A percentile compares a stretch with the other conserved stretches of the same genome.
These are phyloP conservation scores for Leishmania mexicana DNA, from an alignment of 208 protist genomes.

Conservation along the genomic window DNA sequence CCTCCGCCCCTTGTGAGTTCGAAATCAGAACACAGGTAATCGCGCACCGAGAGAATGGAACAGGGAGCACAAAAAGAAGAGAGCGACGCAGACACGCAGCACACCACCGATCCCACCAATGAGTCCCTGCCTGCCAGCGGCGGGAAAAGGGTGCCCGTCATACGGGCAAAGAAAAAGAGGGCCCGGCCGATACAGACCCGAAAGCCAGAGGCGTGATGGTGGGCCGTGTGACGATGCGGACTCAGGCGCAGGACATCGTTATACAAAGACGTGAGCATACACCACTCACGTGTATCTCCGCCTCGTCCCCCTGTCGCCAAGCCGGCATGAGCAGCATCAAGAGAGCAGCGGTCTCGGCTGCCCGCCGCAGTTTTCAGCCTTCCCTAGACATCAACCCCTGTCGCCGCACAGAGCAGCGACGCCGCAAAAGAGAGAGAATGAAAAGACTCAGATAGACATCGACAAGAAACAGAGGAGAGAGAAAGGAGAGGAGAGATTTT, in stretches of 20 bases:
- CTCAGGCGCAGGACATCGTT: not conserved
- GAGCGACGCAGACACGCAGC: no score
- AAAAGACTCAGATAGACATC: not conserved
- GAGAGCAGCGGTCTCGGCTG: not conserved
- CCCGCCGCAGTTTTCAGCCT: not conserved
- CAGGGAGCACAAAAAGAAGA: no score
- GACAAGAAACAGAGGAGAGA: no score
- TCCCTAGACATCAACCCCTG: not conserved
- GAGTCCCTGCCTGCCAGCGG: not conserved
- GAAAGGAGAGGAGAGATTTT: not conserved
- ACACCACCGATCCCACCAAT: no score
- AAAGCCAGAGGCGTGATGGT: not conserved
- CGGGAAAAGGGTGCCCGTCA: not conserved
- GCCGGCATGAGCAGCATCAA: not conserved
- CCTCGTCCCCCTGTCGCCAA: not conserved
- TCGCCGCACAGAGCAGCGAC: not conserved
- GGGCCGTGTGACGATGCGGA: not conserved
- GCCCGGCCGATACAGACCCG: not conserved
- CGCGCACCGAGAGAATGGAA: no score
- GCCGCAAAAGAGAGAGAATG: not conserved
- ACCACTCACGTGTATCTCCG: not conserved
- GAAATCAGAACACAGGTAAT: not conserved
- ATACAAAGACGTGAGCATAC: not conserved
- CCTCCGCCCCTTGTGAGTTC: not conserved
- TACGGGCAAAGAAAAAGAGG: not conserved